phyloP scores from a whole-genome alignment of 805 yeast genomes.

The Hanseniaspora lachancei region DNA sequence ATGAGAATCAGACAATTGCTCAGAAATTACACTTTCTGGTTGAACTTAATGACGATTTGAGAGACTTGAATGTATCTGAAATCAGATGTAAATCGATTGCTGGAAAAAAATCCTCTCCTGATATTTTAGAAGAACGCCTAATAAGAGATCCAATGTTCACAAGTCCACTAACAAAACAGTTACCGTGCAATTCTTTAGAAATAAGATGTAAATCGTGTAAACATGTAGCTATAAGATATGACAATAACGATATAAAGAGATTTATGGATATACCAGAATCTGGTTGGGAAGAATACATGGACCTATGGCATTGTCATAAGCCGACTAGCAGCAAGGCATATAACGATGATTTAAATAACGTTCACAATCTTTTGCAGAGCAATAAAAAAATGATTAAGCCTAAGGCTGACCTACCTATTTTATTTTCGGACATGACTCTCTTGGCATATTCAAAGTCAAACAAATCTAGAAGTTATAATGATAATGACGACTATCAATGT shows the following conservation, averaged over 20 bases:
- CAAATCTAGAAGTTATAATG: not conserved
- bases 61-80: not conserved
- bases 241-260: constrained; percentile 15
- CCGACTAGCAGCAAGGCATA: constrained; percentile 33
- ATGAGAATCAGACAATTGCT: not conserved
- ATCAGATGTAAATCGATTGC: not conserved
- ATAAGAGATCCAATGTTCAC: not conserved
- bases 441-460: constrained; percentile 2
- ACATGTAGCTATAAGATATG: constrained; percentile 1
- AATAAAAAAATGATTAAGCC: constrained; percentile 18
- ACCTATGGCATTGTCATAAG: constrained; percentile 93
- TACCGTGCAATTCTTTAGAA: constrained; percentile 14
- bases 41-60: not conserved
- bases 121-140: constrained; percentile 34
- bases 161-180: not conserved
- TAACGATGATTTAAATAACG: constrained; percentile 15
- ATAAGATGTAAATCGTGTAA: constrained; percentile 17
- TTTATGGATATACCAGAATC: constrained; percentile 71
- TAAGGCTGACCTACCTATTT: constrained; percentile 17
- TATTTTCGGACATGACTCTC: constrained; percentile 22
- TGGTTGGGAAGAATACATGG: constrained; percentile 90
- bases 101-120: not conserved
- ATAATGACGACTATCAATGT: constrained; percentile 15
- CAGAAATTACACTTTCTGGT: not conserved
- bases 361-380: constrained; percentile 15